phyloP scores from a whole-genome alignment of 176 grass and related monocot species.

The Cenchrus purpureus region DNA sequence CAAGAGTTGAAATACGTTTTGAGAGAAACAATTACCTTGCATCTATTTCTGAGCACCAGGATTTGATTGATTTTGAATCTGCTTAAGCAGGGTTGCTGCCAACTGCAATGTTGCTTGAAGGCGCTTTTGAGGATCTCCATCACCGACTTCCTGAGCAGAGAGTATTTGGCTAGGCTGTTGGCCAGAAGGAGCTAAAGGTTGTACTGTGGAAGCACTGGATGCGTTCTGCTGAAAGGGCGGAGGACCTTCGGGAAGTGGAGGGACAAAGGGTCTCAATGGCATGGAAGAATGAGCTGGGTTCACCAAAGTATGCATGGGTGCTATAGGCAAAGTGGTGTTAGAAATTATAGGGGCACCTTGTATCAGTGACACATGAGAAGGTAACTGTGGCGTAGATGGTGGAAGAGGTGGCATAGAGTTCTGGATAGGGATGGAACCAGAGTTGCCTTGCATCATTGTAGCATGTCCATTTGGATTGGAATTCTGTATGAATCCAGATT shows the following conservation, averaged over 20 bases:
- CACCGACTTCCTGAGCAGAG: constrained; percentile 52
- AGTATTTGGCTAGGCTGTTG: constrained; percentile 52
- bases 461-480: constrained; percentile 46
- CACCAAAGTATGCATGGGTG: constrained; percentile 23
- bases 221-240: constrained; percentile 47
- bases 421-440: constrained; percentile 40
- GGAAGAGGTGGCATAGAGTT: constrained; percentile 32
- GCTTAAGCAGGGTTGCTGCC: constrained; percentile 80
- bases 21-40: constrained; percentile 53
- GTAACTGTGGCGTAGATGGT: constrained; percentile 33
- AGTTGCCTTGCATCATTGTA: constrained; percentile 33
- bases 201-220: constrained; percentile 46
- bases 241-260: constrained; percentile 56
- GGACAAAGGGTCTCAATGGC: constrained; percentile 45
- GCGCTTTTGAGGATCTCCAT: constrained; percentile 80
- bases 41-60: constrained; percentile 59
- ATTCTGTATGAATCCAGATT: constrained; percentile 44
- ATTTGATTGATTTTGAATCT: constrained; percentile 90
- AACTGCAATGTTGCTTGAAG: constrained; percentile 93
- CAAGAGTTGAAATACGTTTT: constrained; percentile 24
- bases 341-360: constrained; percentile 47
- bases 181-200: constrained; percentile 36
- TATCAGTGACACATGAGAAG: neutral
- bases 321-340: constrained; percentile 28
- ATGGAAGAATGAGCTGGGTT: constrained; percentile 52